Conservation (phyloP, 805 yeast genomes). For the Zygoascus ofunaensis region DNA sequence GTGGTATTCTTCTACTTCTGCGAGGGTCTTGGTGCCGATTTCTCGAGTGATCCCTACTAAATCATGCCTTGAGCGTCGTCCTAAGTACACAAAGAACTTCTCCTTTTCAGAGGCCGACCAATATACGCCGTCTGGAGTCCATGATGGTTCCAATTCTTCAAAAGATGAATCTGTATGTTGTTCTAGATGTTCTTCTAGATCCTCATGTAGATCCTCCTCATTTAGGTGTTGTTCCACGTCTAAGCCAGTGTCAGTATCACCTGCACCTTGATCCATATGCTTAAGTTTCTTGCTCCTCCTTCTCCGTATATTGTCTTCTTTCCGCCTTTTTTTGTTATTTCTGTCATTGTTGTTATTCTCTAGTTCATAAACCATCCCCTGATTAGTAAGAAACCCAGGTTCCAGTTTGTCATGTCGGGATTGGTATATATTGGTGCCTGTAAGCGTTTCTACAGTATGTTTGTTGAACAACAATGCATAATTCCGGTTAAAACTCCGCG, state of each 20-base stretch:
- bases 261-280: too few species aligned
- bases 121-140: constrained; percentile 6
- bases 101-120: constrained; percentile 21
- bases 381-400: background rate
- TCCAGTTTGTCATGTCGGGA: background rate
- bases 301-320: background rate
- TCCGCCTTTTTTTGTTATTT: background rate
- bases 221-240: background rate
- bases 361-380: background rate
- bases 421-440: background rate
- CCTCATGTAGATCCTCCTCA: background rate
- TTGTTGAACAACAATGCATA: constrained; percentile 11
- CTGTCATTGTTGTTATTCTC: too few species aligned
- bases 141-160: too few species aligned
- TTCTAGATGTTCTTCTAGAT: background rate
- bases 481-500: background rate
- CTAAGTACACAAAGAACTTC: constrained; percentile 17
- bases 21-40: constrained; percentile 18
- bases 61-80: constrained; percentile 19
- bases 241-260: too few species aligned
- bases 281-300: background rate
- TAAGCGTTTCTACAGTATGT: constrained; percentile 4
- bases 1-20: constrained; percentile 21
- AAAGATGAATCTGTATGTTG: background rate
- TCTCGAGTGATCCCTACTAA: constrained; percentile 16